Conservation (phyloP, 176 grass and related monocot genomes). For the Aegilops umbellulata region DNA sequence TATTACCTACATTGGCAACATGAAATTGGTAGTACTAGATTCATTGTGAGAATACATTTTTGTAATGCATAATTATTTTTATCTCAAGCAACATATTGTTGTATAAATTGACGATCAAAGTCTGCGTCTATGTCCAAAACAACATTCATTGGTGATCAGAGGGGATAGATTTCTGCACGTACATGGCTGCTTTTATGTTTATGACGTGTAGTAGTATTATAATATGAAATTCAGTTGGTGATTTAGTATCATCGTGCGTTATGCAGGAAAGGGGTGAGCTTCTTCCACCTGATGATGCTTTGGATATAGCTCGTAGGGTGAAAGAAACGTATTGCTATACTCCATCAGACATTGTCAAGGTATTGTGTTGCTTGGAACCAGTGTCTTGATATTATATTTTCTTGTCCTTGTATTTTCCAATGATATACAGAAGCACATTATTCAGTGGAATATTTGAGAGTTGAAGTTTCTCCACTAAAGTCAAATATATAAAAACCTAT, state of each 20-base stretch:
- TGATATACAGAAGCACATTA: conserved; percentile 14
- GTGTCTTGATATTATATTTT: neutral
- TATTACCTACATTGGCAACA: neutral
- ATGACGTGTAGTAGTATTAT: conserved; percentile 8
- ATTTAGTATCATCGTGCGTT: conserved; percentile 24
- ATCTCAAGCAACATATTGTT: neutral
- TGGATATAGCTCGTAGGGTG: conserved; percentile 83
- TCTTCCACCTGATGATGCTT: conserved; percentile 87
- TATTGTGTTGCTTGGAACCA: conserved; percentile 29
- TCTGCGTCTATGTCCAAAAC: neutral
- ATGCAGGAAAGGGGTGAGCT: conserved; percentile 95
- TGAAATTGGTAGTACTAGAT: conserved; percentile 8
- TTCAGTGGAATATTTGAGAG: neutral
- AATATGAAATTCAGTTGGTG: conserved; percentile 18
- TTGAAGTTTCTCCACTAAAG: conserved; percentile 9
- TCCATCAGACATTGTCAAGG: conserved; percentile 95
- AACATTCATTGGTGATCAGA: neutral
- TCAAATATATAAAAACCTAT: neutral
- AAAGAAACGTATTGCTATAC: conserved; percentile 96
- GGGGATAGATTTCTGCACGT: neutral
- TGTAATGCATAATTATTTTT: neutral
- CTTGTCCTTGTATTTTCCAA: neutral
- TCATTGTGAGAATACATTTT: neutral
- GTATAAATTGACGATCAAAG: neutral
- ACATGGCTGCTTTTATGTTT: conserved; percentile 11